phyloP scores from a whole-genome alignment of 2,329 filamentous ascomycete species.

The Fusarium pseudonygamai region DNA sequence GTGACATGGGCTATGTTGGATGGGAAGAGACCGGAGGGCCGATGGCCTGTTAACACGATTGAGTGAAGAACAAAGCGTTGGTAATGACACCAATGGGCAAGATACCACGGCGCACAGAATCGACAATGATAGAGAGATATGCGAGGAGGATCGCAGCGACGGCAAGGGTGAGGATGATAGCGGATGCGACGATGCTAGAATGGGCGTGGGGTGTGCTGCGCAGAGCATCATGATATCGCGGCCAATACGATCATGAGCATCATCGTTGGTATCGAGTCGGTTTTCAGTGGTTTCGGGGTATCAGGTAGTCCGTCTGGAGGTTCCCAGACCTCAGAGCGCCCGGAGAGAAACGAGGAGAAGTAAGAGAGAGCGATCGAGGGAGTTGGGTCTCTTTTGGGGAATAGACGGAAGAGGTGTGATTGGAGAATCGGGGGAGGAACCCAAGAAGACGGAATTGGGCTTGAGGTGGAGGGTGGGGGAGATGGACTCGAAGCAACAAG shows the following conservation, averaged over 20 bases:
- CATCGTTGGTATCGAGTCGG: constrained; percentile 33
- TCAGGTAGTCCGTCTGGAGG: constrained; percentile 28
- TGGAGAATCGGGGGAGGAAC: constrained; percentile 41
- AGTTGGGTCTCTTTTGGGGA: constrained; percentile 38
- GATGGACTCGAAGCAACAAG: constrained; percentile 10
- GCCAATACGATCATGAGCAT: constrained; percentile 46
- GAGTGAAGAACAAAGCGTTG: constrained; percentile 3
- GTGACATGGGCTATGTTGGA: constrained; percentile 40
- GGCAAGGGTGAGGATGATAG: constrained; percentile 20
- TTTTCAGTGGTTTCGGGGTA: constrained; percentile 12
- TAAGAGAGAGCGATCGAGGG: constrained; percentile 25
- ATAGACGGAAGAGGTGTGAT: constrained; percentile 35
- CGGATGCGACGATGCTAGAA: constrained; percentile 42
- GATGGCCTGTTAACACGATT: constrained; percentile 4
- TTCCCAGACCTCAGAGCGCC: constrained; percentile 33
- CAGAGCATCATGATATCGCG: constrained; percentile 57
- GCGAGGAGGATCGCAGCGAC: neutral
- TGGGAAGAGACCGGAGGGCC: constrained; percentile 11
- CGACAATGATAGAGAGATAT: constrained; percentile 5
- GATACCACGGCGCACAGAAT: constrained; percentile 11
- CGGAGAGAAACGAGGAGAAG: constrained; percentile 17
- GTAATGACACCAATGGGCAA: constrained; percentile 20
- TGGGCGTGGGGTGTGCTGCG: constrained; percentile 48
- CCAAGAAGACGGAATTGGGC: constrained; percentile 28
- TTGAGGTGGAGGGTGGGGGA: constrained; percentile 29